Percentiles rank a stretch among this genome's conserved stretches.
Evolutionary conservation across 352 stramenopile species (phyloP).

Genomic region (Thalassiosira mediterranea): DNA sequence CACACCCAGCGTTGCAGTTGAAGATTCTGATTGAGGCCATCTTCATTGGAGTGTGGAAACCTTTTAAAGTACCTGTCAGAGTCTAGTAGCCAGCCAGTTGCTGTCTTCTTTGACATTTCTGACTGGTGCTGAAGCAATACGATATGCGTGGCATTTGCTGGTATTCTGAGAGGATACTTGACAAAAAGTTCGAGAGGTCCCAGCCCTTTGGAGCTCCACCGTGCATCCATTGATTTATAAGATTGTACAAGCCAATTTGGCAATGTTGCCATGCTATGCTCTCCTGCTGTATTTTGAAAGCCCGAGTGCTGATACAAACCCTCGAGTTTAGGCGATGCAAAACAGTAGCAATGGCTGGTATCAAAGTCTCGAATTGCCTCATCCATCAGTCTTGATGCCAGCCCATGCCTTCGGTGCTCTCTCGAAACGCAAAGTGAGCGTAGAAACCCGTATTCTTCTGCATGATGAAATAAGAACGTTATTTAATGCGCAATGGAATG

Average conservation of each 20-base stretch:
- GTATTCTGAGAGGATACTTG: background rate
- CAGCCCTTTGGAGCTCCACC: conserved; percentile 3
- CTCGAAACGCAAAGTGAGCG: conserved; percentile 9
- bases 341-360: conserved; percentile 15
- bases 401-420: conserved; percentile 6
- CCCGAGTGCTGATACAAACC: conserved; percentile 18
- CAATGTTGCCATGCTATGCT: background rate
- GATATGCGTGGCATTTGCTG: conserved; percentile 7
- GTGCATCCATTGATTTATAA: conserved; percentile 12
- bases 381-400: conserved; percentile 6
- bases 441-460: conserved; percentile 22
- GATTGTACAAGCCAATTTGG: conserved; percentile 20
- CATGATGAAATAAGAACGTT: too few species aligned
- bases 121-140: conserved; percentile 20
- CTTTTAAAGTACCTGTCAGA: conserved; percentile 3
- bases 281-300: conserved; percentile 7
- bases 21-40: background rate
- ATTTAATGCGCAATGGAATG: too few species aligned
- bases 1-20: conserved; percentile 15
- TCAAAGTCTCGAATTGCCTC: conserved; percentile 1
- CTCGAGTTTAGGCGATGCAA: conserved; percentile 10
- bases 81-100: conserved; percentile 29
- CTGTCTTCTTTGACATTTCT: conserved; percentile 17
- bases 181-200: conserved; percentile 1
- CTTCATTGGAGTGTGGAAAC: background rate